Evolutionary conservation across 2,329 filamentous ascomycete species (phyloP).

Genomic region (Teratosphaeria gauchensis): DNA sequence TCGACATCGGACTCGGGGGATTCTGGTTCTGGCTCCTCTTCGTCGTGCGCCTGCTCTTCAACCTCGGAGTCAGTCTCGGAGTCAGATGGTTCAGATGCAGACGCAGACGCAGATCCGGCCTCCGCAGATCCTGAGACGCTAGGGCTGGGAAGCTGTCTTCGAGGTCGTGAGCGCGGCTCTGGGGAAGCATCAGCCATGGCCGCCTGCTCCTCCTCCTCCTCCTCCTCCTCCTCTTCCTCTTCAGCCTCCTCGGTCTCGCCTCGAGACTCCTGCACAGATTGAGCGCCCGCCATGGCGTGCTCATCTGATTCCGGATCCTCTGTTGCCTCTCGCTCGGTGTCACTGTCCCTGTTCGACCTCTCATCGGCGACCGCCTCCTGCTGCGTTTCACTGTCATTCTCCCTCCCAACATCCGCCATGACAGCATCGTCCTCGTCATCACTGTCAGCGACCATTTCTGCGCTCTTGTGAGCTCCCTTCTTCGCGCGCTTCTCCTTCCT

Average conservation of each 20-base stretch:
- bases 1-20: not conserved
- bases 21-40: too few relatives aligned
- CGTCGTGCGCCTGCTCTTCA: not conserved
- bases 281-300: not conserved
- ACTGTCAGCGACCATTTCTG: not conserved
- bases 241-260: too few relatives aligned
- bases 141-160: not conserved
- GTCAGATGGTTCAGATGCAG: too few relatives aligned
- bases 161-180: not conserved
- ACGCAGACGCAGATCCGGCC: not conserved
- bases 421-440: not conserved
- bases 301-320: not conserved
- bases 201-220: not conserved
- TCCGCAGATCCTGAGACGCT: not conserved
- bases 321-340: not conserved
- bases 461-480: not conserved
- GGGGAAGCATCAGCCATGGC: not conserved
- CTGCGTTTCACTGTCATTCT: not conserved
- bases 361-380: not conserved
- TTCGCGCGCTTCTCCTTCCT: not conserved
- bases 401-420: not conserved
- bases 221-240: not conserved
- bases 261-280: too few relatives aligned
- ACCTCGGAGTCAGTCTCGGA: too few relatives aligned
- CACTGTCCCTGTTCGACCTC: not conserved